Conservation (phyloP, 495 filamentous ascomycete species). For the Penicillium cataractarum region DNA sequence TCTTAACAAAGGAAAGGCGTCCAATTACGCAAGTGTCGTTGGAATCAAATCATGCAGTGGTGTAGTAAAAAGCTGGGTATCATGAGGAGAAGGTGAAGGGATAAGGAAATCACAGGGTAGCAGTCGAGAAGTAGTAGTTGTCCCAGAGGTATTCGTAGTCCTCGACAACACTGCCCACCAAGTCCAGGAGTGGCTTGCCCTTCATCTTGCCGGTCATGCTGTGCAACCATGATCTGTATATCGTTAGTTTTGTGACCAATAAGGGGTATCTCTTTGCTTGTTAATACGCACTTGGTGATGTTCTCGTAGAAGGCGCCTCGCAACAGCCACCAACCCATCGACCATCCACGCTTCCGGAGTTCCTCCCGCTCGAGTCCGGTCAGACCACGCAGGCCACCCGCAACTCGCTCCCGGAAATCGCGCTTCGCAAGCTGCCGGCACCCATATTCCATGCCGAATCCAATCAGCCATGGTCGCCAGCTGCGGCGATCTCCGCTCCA, state of each 20-base stretch:
- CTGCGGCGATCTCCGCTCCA: conserved; percentile 60
- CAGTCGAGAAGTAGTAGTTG: conserved; percentile 88
- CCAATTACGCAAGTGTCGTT: conserved; percentile 8
- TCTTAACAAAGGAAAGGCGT: conserved; percentile 20
- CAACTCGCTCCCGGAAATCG: conserved; percentile 66
- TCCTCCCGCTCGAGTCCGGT: conserved; percentile 89
- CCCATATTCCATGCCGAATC: conserved; percentile 82
- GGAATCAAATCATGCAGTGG: conserved; percentile 16
- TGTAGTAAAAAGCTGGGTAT: conserved; percentile 28
- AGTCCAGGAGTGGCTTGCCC: conserved; percentile 72
- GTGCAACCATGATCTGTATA: conserved; percentile 59
- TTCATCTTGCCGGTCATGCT: conserved; percentile 67
- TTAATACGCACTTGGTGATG: conserved; percentile 68
- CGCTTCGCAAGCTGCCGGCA: conserved; percentile 80
- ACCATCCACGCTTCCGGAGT: conserved; percentile 81
- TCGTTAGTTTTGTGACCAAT: conserved; percentile 33
- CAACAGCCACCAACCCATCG: conserved; percentile 92
- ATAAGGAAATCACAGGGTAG: conserved; percentile 56
- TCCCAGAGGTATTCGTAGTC: conserved; percentile 99
- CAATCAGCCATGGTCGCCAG: conserved; percentile 92
- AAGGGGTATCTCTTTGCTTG: background rate
- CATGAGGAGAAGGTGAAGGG: conserved; percentile 26
- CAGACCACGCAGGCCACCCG: conserved; percentile 68
- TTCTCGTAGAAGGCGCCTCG: conserved; percentile 95
- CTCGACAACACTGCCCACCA: conserved; percentile 81